Conservation (phyloP, 306 rosid species). For the Trichosanthes truncata region DNA sequence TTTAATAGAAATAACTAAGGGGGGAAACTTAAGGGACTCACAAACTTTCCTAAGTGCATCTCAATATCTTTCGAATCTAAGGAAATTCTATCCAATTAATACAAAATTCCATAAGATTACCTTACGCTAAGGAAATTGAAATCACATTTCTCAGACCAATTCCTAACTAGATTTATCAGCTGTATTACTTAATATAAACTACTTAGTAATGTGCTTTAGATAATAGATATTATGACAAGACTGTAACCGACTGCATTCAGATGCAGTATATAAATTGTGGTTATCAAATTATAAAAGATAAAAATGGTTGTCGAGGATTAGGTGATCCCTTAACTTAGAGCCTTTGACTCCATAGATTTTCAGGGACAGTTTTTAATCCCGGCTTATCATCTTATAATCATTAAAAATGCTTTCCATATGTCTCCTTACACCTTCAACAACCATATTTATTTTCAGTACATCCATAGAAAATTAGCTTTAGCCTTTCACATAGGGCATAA, state of each 20-base stretch:
- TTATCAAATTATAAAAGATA: background rate
- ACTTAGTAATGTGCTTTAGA: background rate
- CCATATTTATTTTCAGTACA: slow-evolving; percentile 7
- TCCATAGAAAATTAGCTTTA: slow-evolving; percentile 1
- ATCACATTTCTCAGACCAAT: background rate
- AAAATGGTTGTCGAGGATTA: background rate
- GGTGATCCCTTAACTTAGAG: background rate
- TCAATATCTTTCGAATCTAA: background rate
- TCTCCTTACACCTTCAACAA: background rate
- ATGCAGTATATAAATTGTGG: background rate
- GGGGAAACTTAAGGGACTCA: background rate
- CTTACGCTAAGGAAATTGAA: background rate
- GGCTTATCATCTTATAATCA: background rate
- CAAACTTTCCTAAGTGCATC: too few species aligned
- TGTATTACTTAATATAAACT: background rate
- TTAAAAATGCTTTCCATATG: background rate
- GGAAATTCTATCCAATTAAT: background rate
- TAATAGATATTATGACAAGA: background rate
- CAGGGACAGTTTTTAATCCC: background rate
- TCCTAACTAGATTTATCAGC: background rate
- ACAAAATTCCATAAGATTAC: background rate
- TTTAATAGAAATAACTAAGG: background rate
- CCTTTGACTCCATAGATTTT: background rate
- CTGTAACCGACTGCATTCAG: background rate
- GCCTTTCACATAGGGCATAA: slow-evolving; percentile 11